phyloP scores from a whole-genome alignment of 140 eudicot genomes.

The Flaveria floridana region DNA sequence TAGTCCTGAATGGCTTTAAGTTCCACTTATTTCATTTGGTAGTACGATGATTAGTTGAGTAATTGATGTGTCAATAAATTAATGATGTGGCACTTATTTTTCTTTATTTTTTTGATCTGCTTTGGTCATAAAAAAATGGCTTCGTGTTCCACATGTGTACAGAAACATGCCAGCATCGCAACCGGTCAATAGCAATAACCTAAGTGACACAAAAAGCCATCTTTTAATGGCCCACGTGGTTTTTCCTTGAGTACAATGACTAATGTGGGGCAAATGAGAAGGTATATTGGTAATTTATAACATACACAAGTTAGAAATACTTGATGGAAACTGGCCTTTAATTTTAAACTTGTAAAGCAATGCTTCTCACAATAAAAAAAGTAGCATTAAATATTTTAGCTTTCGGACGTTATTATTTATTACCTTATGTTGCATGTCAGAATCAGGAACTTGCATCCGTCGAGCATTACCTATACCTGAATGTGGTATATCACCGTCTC shows the following conservation, averaged over 20 bases:
- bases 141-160: background rate
- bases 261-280: background rate
- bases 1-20: background rate
- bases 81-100: background rate
- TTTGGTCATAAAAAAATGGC: background rate
- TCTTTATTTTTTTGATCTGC: background rate
- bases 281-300: background rate
- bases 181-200: background rate
- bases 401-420: background rate
- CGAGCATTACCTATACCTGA: conserved; percentile 91
- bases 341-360: background rate
- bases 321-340: background rate
- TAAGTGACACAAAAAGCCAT: background rate
- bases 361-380: background rate
- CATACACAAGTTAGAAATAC: background rate
- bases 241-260: background rate
- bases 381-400: background rate
- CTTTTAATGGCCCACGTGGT: background rate
- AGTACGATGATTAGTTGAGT: background rate
- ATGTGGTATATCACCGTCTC: conserved; percentile 98
- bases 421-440: conserved; percentile 92
- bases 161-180: background rate
- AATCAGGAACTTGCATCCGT: conserved; percentile 88
- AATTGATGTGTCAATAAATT: background rate
- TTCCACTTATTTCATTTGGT: background rate